Percentiles rank a stretch among this genome's conserved stretches.
Evolutionary conservation across 176 grass and related monocot genomes (phyloP).

Genomic region (Musa acuminata): DNA sequence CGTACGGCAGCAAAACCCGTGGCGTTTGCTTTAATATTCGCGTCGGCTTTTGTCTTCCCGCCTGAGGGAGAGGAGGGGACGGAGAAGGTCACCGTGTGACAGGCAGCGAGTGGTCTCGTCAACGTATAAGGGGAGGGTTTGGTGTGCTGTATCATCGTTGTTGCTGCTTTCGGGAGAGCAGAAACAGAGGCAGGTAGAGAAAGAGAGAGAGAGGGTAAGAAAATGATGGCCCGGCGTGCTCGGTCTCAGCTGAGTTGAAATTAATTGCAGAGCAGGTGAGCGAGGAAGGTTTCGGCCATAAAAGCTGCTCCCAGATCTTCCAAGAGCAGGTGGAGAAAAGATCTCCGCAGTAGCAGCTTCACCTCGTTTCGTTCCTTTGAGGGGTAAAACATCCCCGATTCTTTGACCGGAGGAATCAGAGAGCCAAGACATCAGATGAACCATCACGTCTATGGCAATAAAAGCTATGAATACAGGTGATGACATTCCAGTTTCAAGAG

Average conservation of each 20-base stretch:
- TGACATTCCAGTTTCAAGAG: background rate
- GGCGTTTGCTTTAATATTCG: too few relatives aligned
- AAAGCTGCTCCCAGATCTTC: background rate
- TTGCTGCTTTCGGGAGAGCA: background rate
- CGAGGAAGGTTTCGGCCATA: background rate
- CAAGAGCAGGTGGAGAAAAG: background rate
- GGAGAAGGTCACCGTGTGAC: background rate
- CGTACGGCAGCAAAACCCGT: too few relatives aligned
- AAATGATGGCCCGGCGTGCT: background rate
- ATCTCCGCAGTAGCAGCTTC: background rate
- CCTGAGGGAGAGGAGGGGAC: background rate
- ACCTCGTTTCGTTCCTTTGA: background rate
- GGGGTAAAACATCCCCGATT: too few relatives aligned
- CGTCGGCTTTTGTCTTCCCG: background rate
- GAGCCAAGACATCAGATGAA: background rate
- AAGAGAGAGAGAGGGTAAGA: background rate
- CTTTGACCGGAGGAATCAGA: too few relatives aligned
- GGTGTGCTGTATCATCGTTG: background rate
- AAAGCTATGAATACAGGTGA: too few relatives aligned
- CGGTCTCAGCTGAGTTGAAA: too few relatives aligned
- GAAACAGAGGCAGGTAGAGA: background rate
- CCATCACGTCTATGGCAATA: background rate
- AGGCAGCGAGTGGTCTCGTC: background rate
- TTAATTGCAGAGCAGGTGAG: too few relatives aligned
- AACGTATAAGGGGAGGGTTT: background rate